These are phyloP conservation scores for Marasmius oreades DNA, from an alignment of 1,284 basidiomycete genomes.

Conservation along the genomic window DNA sequence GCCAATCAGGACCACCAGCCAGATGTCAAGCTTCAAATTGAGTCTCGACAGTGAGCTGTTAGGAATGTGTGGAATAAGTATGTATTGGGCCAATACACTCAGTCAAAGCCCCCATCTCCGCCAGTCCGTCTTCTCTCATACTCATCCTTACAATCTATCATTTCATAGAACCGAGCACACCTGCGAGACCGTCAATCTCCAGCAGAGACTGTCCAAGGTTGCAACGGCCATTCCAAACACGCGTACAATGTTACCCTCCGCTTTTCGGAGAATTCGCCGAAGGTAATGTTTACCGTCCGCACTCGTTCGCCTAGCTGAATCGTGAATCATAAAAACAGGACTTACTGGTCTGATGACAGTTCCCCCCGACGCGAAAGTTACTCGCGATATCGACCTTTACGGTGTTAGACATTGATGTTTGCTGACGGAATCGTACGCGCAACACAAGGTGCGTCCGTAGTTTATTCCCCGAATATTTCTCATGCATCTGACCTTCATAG, in stretches of 20 bases:
- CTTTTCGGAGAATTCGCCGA: slow-evolving; percentile 40
- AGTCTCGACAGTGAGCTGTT: slow-evolving; percentile 84
- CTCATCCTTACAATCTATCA: slow-evolving; percentile 3
- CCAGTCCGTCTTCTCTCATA: slow-evolving; percentile 43
- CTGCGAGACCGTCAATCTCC: slow-evolving; percentile 84
- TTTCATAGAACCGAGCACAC: slow-evolving; percentile 81
- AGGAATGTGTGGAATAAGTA: slow-evolving; percentile 97
- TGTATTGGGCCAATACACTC: slow-evolving; percentile 97
- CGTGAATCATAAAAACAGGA: slow-evolving; percentile 22
- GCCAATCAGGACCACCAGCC: slow-evolving; percentile 98
- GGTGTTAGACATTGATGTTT: slow-evolving; percentile 95
- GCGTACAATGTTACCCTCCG: slow-evolving; percentile 47
- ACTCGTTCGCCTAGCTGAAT: slow-evolving; percentile 5
- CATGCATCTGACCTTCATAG: slow-evolving; percentile 38
- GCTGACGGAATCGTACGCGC: slow-evolving; percentile 91
- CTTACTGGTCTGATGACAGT: slow-evolving; percentile 51
- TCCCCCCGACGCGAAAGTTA: slow-evolving; percentile 78
- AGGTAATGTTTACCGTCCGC: neutral
- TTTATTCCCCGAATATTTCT: slow-evolving; percentile 5
- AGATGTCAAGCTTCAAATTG: slow-evolving; percentile 91
- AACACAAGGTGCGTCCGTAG: slow-evolving; percentile 67
- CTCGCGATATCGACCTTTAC: slow-evolving; percentile 95
- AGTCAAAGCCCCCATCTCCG: slow-evolving; percentile 92
- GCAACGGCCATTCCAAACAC: slow-evolving; percentile 52
- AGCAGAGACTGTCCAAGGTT: slow-evolving; percentile 75